A percentile compares a stretch with the other conserved stretches of the same genome.
Evolutionary conservation across 192 early-diverging fungal species (phyloP).

Genomic region (Diversispora epigaea): DNA sequence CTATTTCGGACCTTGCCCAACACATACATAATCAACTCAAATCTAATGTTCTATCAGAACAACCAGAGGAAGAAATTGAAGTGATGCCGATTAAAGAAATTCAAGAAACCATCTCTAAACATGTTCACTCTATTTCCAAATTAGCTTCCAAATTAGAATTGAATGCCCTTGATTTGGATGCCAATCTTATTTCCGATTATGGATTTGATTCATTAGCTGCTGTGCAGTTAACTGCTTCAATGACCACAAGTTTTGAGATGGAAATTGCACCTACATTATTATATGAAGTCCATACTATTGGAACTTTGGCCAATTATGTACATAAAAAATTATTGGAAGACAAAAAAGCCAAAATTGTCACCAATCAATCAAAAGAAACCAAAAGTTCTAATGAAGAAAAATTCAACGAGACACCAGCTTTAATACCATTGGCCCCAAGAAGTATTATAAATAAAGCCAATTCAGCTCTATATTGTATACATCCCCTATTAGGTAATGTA

Average conservation of each 20-base stretch:
- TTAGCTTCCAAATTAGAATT: neutral
- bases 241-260: slow-evolving; percentile 7
- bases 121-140: slow-evolving; percentile 1
- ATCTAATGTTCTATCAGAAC: neutral
- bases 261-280: slow-evolving; percentile 14
- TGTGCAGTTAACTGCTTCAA: slow-evolving; percentile 26
- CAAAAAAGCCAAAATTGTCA: neutral
- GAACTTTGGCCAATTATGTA: neutral
- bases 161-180: neutral
- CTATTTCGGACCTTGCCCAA: neutral
- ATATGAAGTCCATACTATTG: slow-evolving; percentile 8
- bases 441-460: slow-evolving; percentile 11
- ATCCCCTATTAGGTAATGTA: slow-evolving; percentile 30
- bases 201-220: slow-evolving; percentile 27
- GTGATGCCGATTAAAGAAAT: neutral
- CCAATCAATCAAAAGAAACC: neutral
- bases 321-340: neutral
- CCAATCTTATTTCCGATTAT: slow-evolving; percentile 24
- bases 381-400: neutral
- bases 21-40: slow-evolving; percentile 2
- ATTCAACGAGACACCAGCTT: neutral
- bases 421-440: slow-evolving; percentile 13
- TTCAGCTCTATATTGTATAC: slow-evolving; percentile 25
- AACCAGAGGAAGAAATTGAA: neutral
- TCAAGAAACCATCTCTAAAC: neutral